A percentile compares a stretch with the other conserved stretches of the same genome.
Evolutionary conservation across 2,329 filamentous ascomycete species (phyloP).

Genomic region (Trichoderma lentiforme): DNA sequence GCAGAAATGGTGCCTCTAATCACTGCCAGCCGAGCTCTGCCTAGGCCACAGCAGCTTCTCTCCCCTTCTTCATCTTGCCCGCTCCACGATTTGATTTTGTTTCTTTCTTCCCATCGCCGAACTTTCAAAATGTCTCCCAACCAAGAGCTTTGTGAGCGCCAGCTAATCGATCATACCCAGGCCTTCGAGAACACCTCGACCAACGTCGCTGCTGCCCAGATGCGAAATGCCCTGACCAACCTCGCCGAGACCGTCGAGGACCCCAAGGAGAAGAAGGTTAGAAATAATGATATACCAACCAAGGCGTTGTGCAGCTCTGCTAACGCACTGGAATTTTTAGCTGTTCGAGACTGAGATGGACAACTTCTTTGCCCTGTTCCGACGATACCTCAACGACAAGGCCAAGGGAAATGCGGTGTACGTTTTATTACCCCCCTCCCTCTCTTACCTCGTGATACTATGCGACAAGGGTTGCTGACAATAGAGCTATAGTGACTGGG

Average conservation of each 20-base stretch:
- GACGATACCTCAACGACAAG: conserved; percentile 97
- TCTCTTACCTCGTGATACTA: background rate
- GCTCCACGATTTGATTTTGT: background rate
- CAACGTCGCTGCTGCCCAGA: conserved; percentile 95
- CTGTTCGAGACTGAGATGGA: conserved; percentile 99
- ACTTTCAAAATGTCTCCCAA: conserved; percentile 3
- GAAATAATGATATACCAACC: background rate
- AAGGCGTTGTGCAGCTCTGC: background rate
- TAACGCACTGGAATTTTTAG: conserved; percentile 39
- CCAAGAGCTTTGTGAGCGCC: background rate
- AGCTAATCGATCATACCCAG: conserved; percentile 47
- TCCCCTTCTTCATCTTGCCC: background rate
- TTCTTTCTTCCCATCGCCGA: background rate
- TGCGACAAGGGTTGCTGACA: background rate
- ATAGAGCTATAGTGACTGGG: conserved; percentile 70
- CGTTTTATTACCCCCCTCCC: conserved; percentile 31
- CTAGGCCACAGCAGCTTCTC: background rate
- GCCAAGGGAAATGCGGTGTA: conserved; percentile 92
- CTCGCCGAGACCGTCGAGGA: conserved; percentile 88
- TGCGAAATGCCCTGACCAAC: conserved; percentile 95
- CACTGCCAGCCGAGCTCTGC: background rate
- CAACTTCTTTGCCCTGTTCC: conserved; percentile 99
- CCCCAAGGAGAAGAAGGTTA: conserved; percentile 76
- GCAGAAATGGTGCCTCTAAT: background rate
- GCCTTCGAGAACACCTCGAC: conserved; percentile 99